Conservation (phyloP, 495 filamentous ascomycete species). For the Annulohypoxylon nitens region DNA sequence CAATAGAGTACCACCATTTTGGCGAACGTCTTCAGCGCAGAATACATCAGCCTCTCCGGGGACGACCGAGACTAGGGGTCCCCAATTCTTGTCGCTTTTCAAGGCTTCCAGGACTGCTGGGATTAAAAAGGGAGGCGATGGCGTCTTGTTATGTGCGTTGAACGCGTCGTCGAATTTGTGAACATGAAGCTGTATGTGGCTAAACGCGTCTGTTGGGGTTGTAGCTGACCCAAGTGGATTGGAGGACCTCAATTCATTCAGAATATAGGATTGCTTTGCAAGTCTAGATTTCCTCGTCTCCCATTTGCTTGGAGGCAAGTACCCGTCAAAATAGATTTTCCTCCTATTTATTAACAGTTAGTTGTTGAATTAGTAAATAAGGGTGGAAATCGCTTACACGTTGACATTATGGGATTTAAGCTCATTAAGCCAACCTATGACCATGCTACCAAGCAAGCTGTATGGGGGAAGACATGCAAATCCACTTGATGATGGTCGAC, state of each 20-base stretch:
- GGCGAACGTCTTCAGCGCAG: constrained; percentile 70
- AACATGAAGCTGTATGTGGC: constrained; percentile 16
- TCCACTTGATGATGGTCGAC: constrained; percentile 50
- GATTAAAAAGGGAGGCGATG: constrained; percentile 74
- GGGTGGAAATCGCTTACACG: constrained; percentile 64
- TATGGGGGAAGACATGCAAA: constrained; percentile 72
- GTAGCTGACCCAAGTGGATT: constrained; percentile 43
- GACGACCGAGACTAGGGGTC: constrained; percentile 65
- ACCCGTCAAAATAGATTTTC: constrained; percentile 84
- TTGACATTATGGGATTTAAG: constrained; percentile 64
- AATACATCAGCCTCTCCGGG: constrained; percentile 79
- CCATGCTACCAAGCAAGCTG: constrained; percentile 67
- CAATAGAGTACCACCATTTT: constrained; percentile 66
- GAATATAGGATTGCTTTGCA: constrained; percentile 51
- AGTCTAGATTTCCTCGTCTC: constrained; percentile 66
- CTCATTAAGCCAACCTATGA: constrained; percentile 71
- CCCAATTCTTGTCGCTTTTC: constrained; percentile 58
- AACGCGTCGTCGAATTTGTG: constrained; percentile 5
- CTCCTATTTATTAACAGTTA: constrained; percentile 55
- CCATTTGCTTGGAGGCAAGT: constrained; percentile 72
- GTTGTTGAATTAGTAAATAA: neutral
- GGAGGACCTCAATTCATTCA: constrained; percentile 58
- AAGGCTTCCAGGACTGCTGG: constrained; percentile 76
- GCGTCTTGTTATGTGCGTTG: constrained; percentile 52
- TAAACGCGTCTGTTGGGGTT: constrained; percentile 32